A percentile compares a stretch with the other conserved stretches of the same genome.
Conservation (phyloP, 306 rosid genomes). For the Mucuna pruriens region DNA sequence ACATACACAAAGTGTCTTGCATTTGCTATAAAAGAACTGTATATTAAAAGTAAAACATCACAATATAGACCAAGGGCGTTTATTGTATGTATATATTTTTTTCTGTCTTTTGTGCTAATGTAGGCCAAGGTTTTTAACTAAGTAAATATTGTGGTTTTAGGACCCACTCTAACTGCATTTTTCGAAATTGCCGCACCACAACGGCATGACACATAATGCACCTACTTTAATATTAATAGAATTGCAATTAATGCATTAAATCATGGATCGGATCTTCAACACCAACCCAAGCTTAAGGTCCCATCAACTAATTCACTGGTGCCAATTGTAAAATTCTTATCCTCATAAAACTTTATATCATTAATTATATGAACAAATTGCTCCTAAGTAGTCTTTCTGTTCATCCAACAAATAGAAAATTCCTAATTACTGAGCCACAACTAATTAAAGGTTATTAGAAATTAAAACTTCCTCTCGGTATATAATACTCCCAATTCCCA, state of each 20-base stretch:
- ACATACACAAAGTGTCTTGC: not conserved
- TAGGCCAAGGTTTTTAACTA: not conserved
- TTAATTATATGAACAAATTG: not conserved
- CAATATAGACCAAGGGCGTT: not conserved
- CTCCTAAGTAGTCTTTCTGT: not conserved
- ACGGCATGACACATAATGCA: slow-evolving; percentile 27
- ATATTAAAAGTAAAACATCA: not conserved
- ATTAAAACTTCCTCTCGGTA: not conserved
- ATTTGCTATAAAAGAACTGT: not conserved
- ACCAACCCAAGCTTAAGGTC: slow-evolving; percentile 25
- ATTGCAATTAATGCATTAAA: slow-evolving; percentile 32
- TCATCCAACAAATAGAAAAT: not conserved
- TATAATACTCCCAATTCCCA: not conserved
- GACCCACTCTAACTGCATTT: slow-evolving; percentile 35
- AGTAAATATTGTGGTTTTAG: slow-evolving; percentile 6
- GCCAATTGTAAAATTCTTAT: not conserved
- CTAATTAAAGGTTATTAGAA: not conserved
- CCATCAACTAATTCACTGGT: slow-evolving; percentile 10
- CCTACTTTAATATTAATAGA: slow-evolving; percentile 32
- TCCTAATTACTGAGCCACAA: not conserved
- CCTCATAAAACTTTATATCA: not conserved
- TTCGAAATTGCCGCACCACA: slow-evolving; percentile 41
- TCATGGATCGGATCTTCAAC: slow-evolving; percentile 30
- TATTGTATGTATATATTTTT: not conserved
- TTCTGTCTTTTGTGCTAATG: not conserved